Percentiles rank a stretch among this genome's conserved stretches.
These are phyloP conservation scores for Dichomitus squalens DNA, from an alignment of 1,284 basidiomycete genomes.

Conservation along the genomic window DNA sequence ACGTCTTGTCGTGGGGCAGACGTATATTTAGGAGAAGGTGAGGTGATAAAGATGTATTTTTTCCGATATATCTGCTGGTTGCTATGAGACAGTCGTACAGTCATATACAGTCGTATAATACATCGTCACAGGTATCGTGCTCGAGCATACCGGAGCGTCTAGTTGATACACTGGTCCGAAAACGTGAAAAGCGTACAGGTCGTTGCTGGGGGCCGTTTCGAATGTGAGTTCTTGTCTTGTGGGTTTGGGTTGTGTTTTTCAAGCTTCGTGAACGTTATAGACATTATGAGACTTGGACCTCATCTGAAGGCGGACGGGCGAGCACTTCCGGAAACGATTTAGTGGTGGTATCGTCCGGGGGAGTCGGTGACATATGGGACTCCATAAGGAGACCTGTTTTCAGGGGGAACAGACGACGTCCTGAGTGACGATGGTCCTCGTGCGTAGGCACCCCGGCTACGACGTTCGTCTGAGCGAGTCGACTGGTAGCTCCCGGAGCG, in stretches of 20 bases:
- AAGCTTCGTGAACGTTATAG: background rate
- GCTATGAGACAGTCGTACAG: background rate
- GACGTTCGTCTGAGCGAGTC: conserved; percentile 2
- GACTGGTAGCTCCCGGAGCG: conserved; percentile 1
- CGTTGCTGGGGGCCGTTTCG: background rate
- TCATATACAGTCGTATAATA: conserved; percentile 16
- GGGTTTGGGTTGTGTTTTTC: background rate
- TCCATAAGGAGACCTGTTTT: background rate
- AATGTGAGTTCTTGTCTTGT: background rate
- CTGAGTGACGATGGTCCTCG: conserved; percentile 1
- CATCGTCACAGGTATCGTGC: conserved; percentile 8
- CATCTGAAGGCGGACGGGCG: background rate
- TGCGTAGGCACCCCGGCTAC: background rate
- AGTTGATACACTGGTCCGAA: conserved; percentile 5
- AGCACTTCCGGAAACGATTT: background rate
- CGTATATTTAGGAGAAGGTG: conserved; percentile 40
- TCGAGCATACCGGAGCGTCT: conserved; percentile 1
- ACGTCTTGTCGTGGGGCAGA: conserved; percentile 42
- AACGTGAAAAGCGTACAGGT: conserved; percentile 5
- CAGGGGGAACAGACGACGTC: conserved; percentile 1
- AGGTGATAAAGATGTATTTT: conserved; percentile 7
- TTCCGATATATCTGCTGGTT: background rate
- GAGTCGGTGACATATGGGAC: background rate
- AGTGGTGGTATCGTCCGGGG: background rate
- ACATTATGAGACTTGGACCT: background rate